Evolutionary conservation across 192 early-diverging fungal species (phyloP), one percentile per base, ranked within the genome.

Genomic region (Spizellomyces sp.): DNA sequence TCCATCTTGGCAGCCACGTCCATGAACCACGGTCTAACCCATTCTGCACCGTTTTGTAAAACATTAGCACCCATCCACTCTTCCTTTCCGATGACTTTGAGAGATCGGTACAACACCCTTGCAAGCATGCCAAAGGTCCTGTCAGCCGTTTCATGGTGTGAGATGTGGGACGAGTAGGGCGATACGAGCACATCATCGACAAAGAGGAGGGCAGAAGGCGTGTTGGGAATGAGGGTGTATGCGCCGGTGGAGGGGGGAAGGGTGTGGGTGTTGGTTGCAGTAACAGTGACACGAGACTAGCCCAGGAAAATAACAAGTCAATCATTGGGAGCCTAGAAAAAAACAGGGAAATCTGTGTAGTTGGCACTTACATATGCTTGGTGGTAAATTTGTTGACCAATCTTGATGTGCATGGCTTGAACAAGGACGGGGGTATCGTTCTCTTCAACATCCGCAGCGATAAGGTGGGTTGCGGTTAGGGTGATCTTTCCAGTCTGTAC

Each of bases 341-440:
- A 36, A n/a, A n/a, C n/a, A n/a, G n/a, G n/a, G 27, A 36, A 36
- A 36, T 2, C 27, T 36, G 3, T n/a, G 27, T 36, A 36, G 27
- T 36, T 36, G 0, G 27, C 0, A 55, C 15, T 19, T 19, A 55
- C n/a, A 14, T 61, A 27, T 41, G 1, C 2, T 14, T 64, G 14
- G 45, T 64, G 63, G 63, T 64, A 64, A n/a, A 64, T 64, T 9
- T 64, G 15, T 10, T 64, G 21, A 17, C 63, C 63, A 45, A 45
- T 45, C 15, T 45, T 9, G 63, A 64, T 10, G 17, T 45, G 10
- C 12, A 15, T 14, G 21, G 63, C 63, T 12, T 27, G 21, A 21
- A 64, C 41, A 12, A 64, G 44, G 63, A 43, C 46, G 41, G 50
- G 50, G 14, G 9, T 10, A 45, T 45, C 63, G 44, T 36, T 15